Conservation (phyloP, 495 filamentous ascomycete species). For the Penicillium simplicissimum region DNA sequence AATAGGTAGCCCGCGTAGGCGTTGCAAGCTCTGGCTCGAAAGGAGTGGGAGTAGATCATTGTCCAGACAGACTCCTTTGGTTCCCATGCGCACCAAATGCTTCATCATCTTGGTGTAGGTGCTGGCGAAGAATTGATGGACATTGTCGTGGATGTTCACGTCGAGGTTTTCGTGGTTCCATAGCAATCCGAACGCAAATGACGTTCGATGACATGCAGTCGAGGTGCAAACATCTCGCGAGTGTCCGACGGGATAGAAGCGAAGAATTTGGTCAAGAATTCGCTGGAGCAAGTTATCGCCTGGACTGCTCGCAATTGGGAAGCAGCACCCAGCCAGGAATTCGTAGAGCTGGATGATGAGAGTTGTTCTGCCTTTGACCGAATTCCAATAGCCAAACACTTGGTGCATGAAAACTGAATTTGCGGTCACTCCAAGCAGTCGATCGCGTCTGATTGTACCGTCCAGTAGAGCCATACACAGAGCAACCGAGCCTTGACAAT, state of each 20-base stretch:
- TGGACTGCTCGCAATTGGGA: slow-evolving; percentile 9
- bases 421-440: slow-evolving; percentile 55
- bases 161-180: background rate
- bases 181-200: background rate
- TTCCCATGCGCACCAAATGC: background rate
- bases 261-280: slow-evolving; percentile 21
- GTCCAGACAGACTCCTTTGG: background rate
- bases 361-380: slow-evolving; percentile 51
- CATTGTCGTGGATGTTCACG: background rate
- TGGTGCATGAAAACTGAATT: slow-evolving; percentile 69
- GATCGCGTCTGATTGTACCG: slow-evolving; percentile 50
- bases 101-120: background rate
- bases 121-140: background rate
- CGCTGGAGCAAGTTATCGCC: slow-evolving; percentile 8
- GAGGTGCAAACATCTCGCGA: background rate
- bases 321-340: slow-evolving; percentile 14
- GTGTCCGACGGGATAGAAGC: slow-evolving; percentile 57
- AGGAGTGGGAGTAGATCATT: background rate
- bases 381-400: slow-evolving; percentile 57
- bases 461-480: slow-evolving; percentile 61
- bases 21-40: background rate
- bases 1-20: background rate
- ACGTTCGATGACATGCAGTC: background rate
- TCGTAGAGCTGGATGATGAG: slow-evolving; percentile 30
- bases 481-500: slow-evolving; percentile 68